Evolutionary conservation across 202 grass and related monocot genomes (phyloP).

Genomic region (Schoenoplectus tabernaemontani): DNA sequence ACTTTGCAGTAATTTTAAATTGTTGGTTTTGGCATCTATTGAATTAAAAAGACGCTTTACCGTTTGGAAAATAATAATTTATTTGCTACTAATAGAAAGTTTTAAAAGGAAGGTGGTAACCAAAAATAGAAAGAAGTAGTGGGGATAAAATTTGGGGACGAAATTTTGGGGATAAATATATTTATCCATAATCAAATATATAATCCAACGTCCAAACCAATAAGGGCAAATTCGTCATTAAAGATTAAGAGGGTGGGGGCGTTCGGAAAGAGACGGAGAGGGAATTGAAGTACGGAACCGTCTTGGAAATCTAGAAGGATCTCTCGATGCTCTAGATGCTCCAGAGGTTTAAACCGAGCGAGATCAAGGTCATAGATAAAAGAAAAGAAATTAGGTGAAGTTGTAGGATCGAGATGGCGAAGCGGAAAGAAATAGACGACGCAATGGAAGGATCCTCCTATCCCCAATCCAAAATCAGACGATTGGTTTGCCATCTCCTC

Average conservation of each 20-base stretch:
- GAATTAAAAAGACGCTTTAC: too few species aligned
- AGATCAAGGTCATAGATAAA: neutral
- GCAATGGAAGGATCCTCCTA: conserved; percentile 54
- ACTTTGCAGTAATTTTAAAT: too few species aligned
- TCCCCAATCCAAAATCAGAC: conserved; percentile 54
- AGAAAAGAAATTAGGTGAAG: neutral
- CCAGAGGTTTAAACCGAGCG: neutral
- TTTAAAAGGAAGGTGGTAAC: too few species aligned
- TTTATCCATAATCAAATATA: too few species aligned
- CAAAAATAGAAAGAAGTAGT: too few species aligned
- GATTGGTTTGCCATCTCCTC: conserved; percentile 45
- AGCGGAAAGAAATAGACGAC: conserved; percentile 86
- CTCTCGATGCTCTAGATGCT: neutral
- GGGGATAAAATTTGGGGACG: too few species aligned
- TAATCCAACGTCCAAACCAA: too few species aligned
- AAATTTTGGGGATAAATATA: too few species aligned
- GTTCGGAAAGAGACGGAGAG: neutral
- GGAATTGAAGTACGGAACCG: neutral
- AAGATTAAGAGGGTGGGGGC: neutral
- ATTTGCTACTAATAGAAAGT: too few species aligned
- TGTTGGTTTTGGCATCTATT: too few species aligned
- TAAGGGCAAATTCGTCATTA: neutral
- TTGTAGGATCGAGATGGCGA: conserved; percentile 26
- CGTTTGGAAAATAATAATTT: too few species aligned
- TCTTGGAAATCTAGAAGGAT: neutral